Percentiles rank a stretch among this genome's conserved stretches.
Evolutionary conservation across 164 flowering plant genomes (phyloP).

Genomic region (Chimonanthus salicifolius): DNA sequence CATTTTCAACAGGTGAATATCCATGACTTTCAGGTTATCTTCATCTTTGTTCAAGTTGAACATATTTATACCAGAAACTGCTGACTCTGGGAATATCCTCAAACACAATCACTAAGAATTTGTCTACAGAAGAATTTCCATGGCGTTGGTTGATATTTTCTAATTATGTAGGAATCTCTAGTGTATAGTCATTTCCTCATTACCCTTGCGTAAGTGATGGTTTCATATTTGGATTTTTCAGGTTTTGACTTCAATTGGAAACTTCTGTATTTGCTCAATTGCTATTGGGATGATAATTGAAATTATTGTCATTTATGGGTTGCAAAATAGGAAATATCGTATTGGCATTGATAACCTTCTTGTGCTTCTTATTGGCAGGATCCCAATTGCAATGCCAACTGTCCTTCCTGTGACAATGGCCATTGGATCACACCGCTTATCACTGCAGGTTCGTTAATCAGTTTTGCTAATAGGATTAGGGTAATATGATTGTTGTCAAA

Average conservation of each 20-base stretch:
- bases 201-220: conserved; percentile 65
- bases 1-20: conserved; percentile 66
- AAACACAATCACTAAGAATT: neutral
- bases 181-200: conserved; percentile 37
- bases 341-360: conserved; percentile 80
- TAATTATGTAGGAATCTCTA: neutral
- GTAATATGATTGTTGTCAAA: too few species aligned
- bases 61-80: neutral
- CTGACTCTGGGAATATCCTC: neutral
- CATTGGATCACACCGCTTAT: conserved; percentile 81
- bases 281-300: conserved; percentile 61
- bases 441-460: conserved; percentile 50
- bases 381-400: conserved; percentile 96
- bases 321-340: conserved; percentile 64
- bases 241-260: conserved; percentile 88
- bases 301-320: conserved; percentile 69
- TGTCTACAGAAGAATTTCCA: neutral
- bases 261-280: conserved; percentile 43
- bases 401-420: conserved; percentile 96
- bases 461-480: neutral
- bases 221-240: conserved; percentile 14
- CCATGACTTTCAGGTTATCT: neutral
- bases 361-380: conserved; percentile 90
- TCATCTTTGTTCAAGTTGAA: neutral
- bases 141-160: neutral